These are phyloP conservation scores for Senna siamea DNA, from an alignment of 306 rosid genomes.

Conservation along the genomic window DNA sequence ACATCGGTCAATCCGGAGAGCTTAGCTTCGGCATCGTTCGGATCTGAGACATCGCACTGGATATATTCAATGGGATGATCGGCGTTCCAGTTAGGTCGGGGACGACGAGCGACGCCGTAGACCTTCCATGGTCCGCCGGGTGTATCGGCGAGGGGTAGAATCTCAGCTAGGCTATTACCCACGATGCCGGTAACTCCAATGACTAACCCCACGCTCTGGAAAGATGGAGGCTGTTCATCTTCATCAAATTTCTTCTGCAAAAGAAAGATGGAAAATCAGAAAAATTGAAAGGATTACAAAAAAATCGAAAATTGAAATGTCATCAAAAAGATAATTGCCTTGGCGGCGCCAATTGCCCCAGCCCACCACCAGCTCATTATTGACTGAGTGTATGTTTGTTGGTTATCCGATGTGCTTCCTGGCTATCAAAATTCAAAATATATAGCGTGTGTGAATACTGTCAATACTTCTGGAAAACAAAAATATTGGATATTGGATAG, in stretches of 20 bases:
- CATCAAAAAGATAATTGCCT: too few relatives aligned
- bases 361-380: slow-evolving; percentile 49
- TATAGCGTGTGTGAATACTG: too few relatives aligned
- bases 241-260: not conserved
- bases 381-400: too few relatives aligned
- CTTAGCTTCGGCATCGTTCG: not conserved
- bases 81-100: not conserved
- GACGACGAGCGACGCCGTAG: slow-evolving; percentile 38
- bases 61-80: not conserved
- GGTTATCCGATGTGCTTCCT: too few relatives aligned
- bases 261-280: too few relatives aligned
- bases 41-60: not conserved
- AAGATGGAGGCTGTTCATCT: not conserved
- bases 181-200: slow-evolving; percentile 60
- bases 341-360: slow-evolving; percentile 46
- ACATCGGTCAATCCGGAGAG: not conserved
- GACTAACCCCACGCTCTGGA: slow-evolving; percentile 14
- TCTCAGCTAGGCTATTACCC: slow-evolving; percentile 62
- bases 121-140: slow-evolving; percentile 69
- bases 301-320: too few relatives aligned
- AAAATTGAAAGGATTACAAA: too few relatives aligned
- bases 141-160: slow-evolving; percentile 54
- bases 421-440: too few relatives aligned
- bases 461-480: too few relatives aligned
- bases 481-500: too few relatives aligned